Percentiles rank a stretch among this genome's conserved stretches.
phyloP scores from a whole-genome alignment of 2,329 filamentous ascomycete species.

The Sclerotinia borealis region DNA sequence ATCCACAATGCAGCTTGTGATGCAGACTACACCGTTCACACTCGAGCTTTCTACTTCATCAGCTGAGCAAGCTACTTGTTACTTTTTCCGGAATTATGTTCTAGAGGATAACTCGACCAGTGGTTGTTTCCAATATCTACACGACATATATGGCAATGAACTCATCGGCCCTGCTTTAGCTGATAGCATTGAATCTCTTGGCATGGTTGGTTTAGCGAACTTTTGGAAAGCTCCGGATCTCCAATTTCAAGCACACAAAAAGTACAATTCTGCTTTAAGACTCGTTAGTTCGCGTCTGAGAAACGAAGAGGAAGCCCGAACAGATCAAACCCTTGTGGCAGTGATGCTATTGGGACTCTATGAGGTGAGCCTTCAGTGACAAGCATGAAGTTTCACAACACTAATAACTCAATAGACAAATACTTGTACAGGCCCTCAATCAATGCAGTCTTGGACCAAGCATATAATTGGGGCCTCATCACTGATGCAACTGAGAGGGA shows the following conservation, averaged over 20 bases:
- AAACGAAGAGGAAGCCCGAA: conserved; percentile 20
- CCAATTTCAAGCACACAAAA: conserved; percentile 14
- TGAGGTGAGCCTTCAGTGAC: conserved; percentile 29
- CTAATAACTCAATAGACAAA: conserved; percentile 21
- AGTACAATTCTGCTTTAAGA: conserved; percentile 22
- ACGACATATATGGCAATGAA: conserved; percentile 34
- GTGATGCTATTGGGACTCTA: conserved; percentile 27
- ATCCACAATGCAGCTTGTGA: neutral
- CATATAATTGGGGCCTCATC: conserved; percentile 47
- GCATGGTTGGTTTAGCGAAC: conserved; percentile 22
- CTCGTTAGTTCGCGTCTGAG: conserved; percentile 18
- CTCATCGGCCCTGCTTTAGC: conserved; percentile 37
- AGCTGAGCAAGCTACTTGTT: conserved; percentile 25
- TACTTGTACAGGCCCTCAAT: conserved; percentile 31
- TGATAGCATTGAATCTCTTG: conserved; percentile 22
- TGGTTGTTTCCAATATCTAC: conserved; percentile 24
- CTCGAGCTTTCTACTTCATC: conserved; percentile 7
- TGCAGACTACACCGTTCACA: neutral
- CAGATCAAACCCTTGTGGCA: conserved; percentile 25
- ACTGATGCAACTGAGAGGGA: conserved; percentile 44
- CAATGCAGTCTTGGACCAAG: conserved; percentile 46
- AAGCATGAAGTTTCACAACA: conserved; percentile 41
- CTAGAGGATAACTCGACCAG: conserved; percentile 13
- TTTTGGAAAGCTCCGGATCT: conserved; percentile 23
- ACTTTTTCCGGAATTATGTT: conserved; percentile 29